A percentile compares a stretch with the other conserved stretches of the same genome.
Conservation (phyloP, 2,329 filamentous ascomycete genomes). For the Hymenoscyphus fructigenus region DNA sequence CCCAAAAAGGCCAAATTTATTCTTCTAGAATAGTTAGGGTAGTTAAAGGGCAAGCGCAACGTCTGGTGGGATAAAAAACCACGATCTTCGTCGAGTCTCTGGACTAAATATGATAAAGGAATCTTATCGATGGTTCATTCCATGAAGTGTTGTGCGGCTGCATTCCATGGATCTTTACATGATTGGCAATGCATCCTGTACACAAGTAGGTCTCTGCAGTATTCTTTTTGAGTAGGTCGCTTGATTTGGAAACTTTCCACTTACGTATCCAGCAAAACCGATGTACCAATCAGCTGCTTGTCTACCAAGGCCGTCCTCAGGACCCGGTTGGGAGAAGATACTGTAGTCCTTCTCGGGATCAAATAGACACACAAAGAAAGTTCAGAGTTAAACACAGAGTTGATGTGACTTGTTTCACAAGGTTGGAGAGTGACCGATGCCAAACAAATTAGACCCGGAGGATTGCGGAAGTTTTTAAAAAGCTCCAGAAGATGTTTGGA, state of each 20-base stretch:
- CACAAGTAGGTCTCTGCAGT: constrained; percentile 17
- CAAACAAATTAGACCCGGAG: constrained; percentile 1
- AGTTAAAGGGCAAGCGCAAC: too few species aligned
- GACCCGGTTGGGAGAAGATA: background rate
- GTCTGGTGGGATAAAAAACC: background rate
- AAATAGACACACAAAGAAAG: background rate
- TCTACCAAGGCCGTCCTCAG: background rate
- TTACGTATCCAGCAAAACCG: background rate
- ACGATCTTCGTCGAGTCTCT: constrained; percentile 6
- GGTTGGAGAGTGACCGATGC: background rate
- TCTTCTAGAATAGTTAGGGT: too few species aligned
- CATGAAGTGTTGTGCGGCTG: constrained; percentile 13
- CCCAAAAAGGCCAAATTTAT: too few species aligned
- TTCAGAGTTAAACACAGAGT: constrained; percentile 1
- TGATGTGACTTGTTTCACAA: background rate
- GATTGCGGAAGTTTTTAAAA: background rate
- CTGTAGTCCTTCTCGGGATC: background rate
- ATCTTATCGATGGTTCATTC: background rate
- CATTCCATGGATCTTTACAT: constrained; percentile 22
- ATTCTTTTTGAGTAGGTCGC: background rate
- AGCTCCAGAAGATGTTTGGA: background rate
- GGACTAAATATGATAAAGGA: background rate
- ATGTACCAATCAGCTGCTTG: background rate
- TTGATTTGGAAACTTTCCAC: background rate
- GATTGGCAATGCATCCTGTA: constrained; percentile 17